Evolutionary conservation across 352 stramenopile species (phyloP).

Genomic region (Pythium phragmitis): DNA sequence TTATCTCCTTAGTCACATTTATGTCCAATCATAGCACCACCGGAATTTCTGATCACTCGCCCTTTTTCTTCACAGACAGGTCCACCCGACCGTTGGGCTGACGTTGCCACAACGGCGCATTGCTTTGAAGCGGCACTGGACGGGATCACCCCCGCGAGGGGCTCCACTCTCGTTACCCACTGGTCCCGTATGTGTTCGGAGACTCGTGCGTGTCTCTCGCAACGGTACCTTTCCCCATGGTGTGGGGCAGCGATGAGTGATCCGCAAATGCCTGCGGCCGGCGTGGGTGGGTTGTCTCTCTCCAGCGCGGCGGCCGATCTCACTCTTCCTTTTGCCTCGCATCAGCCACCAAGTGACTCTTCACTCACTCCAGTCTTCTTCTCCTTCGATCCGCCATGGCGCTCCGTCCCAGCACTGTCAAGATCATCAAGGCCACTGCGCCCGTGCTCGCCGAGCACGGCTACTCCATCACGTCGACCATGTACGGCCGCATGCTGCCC

Average conservation of each 20-base stretch:
- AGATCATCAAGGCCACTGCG: conserved; percentile 65
- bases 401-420: conserved; percentile 38
- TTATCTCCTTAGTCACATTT: background rate
- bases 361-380: background rate
- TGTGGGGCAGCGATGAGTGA: conserved; percentile 16
- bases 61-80: background rate
- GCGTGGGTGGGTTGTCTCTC: too few species aligned
- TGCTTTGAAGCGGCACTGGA: background rate
- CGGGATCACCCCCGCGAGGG: background rate
- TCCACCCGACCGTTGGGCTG: background rate
- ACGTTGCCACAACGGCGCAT: background rate
- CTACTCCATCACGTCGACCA: conserved; percentile 60
- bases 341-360: background rate
- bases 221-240: background rate
- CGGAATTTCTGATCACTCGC: background rate
- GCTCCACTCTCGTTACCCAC: background rate
- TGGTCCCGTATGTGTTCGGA: background rate
- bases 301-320: background rate
- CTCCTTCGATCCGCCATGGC: conserved; percentile 26
- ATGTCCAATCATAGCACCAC: background rate
- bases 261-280: conserved; percentile 8
- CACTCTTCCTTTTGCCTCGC: conserved; percentile 17
- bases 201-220: background rate
- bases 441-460: conserved; percentile 62
- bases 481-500: conserved; percentile 70